Base-by-base conservation (phyloP, 768 basidiomycete species). In the Rhodosporidiobolus odoratus region DNA sequence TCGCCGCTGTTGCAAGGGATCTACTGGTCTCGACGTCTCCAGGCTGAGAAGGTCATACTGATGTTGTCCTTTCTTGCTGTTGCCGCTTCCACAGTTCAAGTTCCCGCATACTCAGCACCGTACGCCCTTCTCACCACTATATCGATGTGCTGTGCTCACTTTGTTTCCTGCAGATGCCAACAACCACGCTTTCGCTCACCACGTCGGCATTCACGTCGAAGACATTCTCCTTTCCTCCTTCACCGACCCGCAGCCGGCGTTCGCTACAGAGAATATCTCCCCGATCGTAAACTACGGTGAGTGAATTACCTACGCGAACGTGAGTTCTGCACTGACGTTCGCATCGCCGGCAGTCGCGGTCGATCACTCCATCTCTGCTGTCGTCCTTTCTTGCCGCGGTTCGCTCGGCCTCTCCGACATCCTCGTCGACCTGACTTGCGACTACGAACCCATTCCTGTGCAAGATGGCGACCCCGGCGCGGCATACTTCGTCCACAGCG, bases 341-440 rank as follows among this genome's bases (percentile, higher is more conserved):
- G 79, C 19, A 75, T 79, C 17, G 3, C 16, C 4, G 1, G 12
- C 77, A 70, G 76, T 82, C 54, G 78, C 79, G 21, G 77, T 82
- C 43, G 80, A 81, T 45, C 80, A 81, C 58, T 74, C 72, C 3
- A 38, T 74, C 16, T 62, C 77, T 50, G 77, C 80, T 17, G 71
- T 82, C 63, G 80, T 81, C 4, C 71, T 82, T 74, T 64, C 68
- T 43, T 73, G 71, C 40, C 75, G 75, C 16, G 75, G 75, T 4
- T 73, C 81, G 4, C 76, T 81, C 40, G 81, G 80, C 2, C 71
- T 81, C 9, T 79, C 79, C 4, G 81, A 81, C 69, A 76, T 81
- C n/a, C 77, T 81, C 23, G 76, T 80, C 58, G 81, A 81, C 64
- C 73, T 82, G 30, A 79, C 79, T 16, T 81, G 80, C 76, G 78